phyloP scores from a whole-genome alignment of 78 protist species.

The Dictyostelium purpureum region DNA sequence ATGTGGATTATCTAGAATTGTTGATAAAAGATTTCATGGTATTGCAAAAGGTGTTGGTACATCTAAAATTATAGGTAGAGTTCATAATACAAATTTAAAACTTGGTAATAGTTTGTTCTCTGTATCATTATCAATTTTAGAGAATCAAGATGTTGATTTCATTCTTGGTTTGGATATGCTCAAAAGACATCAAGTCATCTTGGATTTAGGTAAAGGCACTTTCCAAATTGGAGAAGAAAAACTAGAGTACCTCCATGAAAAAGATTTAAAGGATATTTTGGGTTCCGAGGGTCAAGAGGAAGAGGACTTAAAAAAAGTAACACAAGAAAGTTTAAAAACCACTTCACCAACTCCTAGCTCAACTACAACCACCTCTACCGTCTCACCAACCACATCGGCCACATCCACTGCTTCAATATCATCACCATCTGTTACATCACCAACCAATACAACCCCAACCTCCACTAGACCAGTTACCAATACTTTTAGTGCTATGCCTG shows the following conservation, averaged over 20 bases:
- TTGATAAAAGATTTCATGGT: constrained; percentile 87
- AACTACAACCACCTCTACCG: constrained; percentile 1
- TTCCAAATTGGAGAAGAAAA: constrained; percentile 52
- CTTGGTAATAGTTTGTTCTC: constrained; percentile 79
- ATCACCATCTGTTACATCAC: not conserved
- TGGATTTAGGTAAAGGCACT: constrained; percentile 25
- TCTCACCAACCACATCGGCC: not conserved
- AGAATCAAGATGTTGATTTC: constrained; percentile 82
- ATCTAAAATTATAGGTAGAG: constrained; percentile 87
- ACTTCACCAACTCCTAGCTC: not conserved
- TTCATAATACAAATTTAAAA: constrained; percentile 79
- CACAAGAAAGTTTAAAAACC: not conserved
- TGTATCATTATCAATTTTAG: constrained; percentile 83
- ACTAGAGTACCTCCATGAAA: constrained; percentile 70
- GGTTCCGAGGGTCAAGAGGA: not conserved
- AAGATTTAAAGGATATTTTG: constrained; percentile 70
- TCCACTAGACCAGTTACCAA: not conserved
- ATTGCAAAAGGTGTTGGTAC: constrained; percentile 92
- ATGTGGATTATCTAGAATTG: constrained; percentile 79
- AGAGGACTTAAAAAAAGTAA: not conserved
- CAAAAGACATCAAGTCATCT: constrained; percentile 73
- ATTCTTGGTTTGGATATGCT: constrained; percentile 90
- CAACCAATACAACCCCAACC: not conserved
- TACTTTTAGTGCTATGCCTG: not conserved
- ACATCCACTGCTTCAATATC: not conserved